Conservation (phyloP, 768 basidiomycete genomes). For the Pleurotus eryngii region DNA sequence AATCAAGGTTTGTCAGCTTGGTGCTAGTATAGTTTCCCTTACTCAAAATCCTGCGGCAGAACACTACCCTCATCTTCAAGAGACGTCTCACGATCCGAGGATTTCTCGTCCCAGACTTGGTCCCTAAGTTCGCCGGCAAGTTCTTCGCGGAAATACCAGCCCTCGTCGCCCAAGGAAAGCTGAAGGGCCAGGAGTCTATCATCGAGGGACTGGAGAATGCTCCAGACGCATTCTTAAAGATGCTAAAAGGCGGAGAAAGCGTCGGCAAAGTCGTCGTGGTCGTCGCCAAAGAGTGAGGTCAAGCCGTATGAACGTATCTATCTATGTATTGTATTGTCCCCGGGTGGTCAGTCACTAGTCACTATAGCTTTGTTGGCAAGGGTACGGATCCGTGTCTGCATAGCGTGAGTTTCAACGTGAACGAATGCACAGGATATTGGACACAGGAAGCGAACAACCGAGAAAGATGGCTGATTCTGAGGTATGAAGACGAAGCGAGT, state of each 20-base stretch:
- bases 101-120: conserved; percentile 27
- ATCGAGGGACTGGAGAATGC: conserved; percentile 34
- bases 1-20: conserved; percentile 11
- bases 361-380: too few species aligned
- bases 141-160: conserved; percentile 37
- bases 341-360: too few species aligned
- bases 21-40: background rate
- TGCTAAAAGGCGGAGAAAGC: conserved; percentile 21
- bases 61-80: conserved; percentile 24
- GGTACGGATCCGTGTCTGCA: too few species aligned
- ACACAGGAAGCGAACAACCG: too few species aligned
- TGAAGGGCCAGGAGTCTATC: conserved; percentile 35
- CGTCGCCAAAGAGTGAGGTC: background rate
- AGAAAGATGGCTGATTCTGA: too few species aligned
- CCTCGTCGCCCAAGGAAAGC: conserved; percentile 32
- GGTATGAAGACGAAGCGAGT: too few species aligned
- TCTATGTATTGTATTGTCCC: background rate
- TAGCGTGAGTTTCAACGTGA: too few species aligned
- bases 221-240: conserved; percentile 32
- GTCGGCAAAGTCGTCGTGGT: conserved; percentile 4
- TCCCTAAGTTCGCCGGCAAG: conserved; percentile 25
- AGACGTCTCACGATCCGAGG: conserved; percentile 36
- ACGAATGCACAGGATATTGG: too few species aligned
- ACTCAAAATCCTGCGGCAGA: conserved; percentile 14
- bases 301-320: background rate